phyloP scores from a whole-genome alignment of 1,139 yeast genomes.

The Geotrichum restrictum region DNA sequence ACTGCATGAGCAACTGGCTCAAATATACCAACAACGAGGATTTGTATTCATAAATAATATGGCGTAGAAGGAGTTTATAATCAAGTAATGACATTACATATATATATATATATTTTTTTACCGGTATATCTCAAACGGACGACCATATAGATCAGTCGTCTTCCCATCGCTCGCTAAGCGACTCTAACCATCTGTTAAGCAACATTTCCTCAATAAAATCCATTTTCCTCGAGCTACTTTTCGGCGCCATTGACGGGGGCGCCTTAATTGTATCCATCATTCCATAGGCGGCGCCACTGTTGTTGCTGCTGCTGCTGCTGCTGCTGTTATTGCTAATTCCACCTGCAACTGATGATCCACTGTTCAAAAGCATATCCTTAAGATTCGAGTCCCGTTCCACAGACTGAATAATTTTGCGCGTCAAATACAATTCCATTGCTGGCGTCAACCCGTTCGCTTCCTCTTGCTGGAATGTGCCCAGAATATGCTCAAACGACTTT shows the following conservation, averaged over 20 bases:
- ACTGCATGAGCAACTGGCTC: constrained; percentile 73
- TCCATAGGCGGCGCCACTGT: too few relatives aligned
- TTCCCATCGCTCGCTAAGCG: background rate
- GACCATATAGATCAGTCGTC: too few relatives aligned
- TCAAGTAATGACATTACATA: too few relatives aligned
- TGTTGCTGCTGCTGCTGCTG: background rate
- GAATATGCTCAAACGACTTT: constrained; percentile 13
- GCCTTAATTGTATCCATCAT: background rate
- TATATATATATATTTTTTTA: too few relatives aligned
- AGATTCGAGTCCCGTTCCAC: constrained; percentile 22
- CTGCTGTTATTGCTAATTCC: too few relatives aligned
- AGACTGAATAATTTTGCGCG: constrained; percentile 26
- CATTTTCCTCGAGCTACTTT: too few relatives aligned
- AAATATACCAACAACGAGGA: constrained; percentile 32
- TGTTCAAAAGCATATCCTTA: constrained; percentile 10
- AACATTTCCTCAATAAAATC: constrained; percentile 48
- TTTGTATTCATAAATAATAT: constrained; percentile 2
- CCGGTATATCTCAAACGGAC: too few relatives aligned
- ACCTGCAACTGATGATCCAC: too few relatives aligned
- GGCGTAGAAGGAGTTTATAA: background rate
- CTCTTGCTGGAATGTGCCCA: constrained; percentile 19
- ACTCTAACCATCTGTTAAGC: constrained; percentile 47
- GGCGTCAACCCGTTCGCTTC: constrained; percentile 22
- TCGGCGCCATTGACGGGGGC: too few relatives aligned
- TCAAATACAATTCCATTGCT: constrained; percentile 27